Evolutionary conservation across 257 asterid genomes (phyloP), one percentile per base, ranked within the genome.

Genomic region (Cynanchum wilfordii): DNA sequence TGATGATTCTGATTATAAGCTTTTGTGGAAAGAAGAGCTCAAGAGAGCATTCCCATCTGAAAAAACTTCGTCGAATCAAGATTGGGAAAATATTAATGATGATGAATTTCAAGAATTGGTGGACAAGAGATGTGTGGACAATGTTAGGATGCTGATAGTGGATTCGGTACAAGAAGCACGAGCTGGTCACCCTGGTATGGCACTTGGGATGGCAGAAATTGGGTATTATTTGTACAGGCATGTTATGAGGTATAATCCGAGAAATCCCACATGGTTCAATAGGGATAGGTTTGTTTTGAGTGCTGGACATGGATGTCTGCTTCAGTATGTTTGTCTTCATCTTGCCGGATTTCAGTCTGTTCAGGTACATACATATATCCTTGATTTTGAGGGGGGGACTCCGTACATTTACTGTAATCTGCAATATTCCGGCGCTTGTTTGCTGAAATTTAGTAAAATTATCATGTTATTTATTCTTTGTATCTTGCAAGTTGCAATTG

Each of bases 171-270:
- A 87, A 55, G 70, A 70, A 45, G 85, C 88, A 70, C 77, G 77
- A 72, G 85, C 88, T 3, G 89, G 92, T n/a, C 92, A 87, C 75
- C 87, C 86, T 7, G 87, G 90, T 25, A 83, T 87, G 92, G 87
- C 90, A 7, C 79, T 85, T 75, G 92, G 90, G 44, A 78, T 83
- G 84, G 82, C 88, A 12, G 84, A 78, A 62, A 49, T 82, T 27
- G 90, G 82, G 20, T 80, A 80, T 67, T 77, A 76, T 52, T 68
- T 87, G 74, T 87, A 83, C 77, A 73, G 88, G 45, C 84, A 85
- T 73, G 86, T 65, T 12, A 49, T 87, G 80, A 78, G 79, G 66
- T 72, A 78, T 57, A 87, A 80, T 66, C 84, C 87, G 0, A 70
- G 25, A 65, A 82, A 69, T 78, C 88, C 85, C 40, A 73, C 25